These are phyloP conservation scores for Chimonanthus salicifolius DNA, from an alignment of 164 flowering plant genomes.

Conservation along the genomic window DNA sequence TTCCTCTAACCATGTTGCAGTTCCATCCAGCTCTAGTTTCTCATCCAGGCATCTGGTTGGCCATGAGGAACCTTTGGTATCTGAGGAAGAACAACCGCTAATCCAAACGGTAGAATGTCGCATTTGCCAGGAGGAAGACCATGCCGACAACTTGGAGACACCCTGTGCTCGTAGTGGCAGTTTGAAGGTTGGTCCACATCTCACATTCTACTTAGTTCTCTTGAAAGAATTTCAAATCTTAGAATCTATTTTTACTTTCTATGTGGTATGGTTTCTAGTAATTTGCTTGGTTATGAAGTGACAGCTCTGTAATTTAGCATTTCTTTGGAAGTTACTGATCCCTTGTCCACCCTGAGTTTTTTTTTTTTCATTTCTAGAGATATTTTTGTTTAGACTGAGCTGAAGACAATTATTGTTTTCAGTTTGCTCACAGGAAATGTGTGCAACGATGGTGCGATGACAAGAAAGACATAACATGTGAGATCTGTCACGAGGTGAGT, in stretches of 20 bases:
- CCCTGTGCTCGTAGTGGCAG: slow-evolving; percentile 79
- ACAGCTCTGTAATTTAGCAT: background rate
- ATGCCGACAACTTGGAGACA: slow-evolving; percentile 37
- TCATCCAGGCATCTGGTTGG: background rate
- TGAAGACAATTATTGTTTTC: slow-evolving; percentile 12
- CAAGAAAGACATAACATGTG: slow-evolving; percentile 57
- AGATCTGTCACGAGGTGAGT: slow-evolving; percentile 57
- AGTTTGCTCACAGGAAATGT: slow-evolving; percentile 72
- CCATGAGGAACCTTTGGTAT: slow-evolving; percentile 13
- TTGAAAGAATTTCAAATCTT: background rate
- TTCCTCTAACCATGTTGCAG: slow-evolving; percentile 15
- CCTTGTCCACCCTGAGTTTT: background rate
- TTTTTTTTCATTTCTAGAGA: background rate
- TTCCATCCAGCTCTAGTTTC: slow-evolving; percentile 11
- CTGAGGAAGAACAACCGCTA: slow-evolving; percentile 44
- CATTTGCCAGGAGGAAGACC: slow-evolving; percentile 76
- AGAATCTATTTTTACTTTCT: background rate
- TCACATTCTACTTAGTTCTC: background rate
- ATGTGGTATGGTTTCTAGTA: background rate
- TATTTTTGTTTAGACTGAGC: background rate
- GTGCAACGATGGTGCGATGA: slow-evolving; percentile 71
- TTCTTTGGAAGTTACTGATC: background rate
- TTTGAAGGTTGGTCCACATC: slow-evolving; percentile 40
- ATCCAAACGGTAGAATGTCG: slow-evolving; percentile 56
- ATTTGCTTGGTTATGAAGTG: too few species aligned